Base-by-base conservation (phyloP, 768 basidiomycete genomes). In the Pisolithus sp. region DNA sequence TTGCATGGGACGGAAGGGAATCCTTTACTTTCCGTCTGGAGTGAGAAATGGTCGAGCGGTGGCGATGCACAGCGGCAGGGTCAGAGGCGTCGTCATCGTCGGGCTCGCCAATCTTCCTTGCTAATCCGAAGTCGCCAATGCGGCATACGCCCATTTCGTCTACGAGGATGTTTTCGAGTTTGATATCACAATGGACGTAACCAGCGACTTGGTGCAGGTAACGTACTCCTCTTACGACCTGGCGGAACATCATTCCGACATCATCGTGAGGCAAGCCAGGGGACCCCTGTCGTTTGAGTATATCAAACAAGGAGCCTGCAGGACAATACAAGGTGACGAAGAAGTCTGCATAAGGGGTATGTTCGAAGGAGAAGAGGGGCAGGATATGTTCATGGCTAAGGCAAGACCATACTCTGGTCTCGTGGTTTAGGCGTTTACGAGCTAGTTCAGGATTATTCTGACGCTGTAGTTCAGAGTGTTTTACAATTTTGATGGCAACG, bases 81-180 rank as follows among this genome's bases (percentile, higher is more conserved):
- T 46, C 15, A 48, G 53, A 56, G 42, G 60, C 67, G 20, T 65
- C 64, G 36, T 69, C 71, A 53, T 72, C 69, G 40, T 73, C 73
- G 4, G 57, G 53, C 57, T 77, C 78, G 59, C 80, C 82, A 39
- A 91, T 82, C 52, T 73, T 74, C 61, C 78, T 76, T 18, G 89
- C 76, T 73, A 93, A 80, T 46, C 91, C 90, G 70, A 94, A 93
- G 70, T 94, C 92, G 41, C 75, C 74, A 30, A 95, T 85, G 62
- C 83, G 82, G 73, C 91, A 93, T n/a, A 84, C 77, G 50, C 89
- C 87, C 74, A 80, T 82, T 64, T 90, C 87, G 66, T 94, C 91
- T 49, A 94, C 84, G 40, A 98, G 80, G 46, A 98, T 83, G 72
- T 99, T 99, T 71, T 98, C 96, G 53, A 96, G 80, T 73, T 99